Evolutionary conservation across 78 protist species (phyloP).

Genomic region (Dictyostelium firmibasis): DNA sequence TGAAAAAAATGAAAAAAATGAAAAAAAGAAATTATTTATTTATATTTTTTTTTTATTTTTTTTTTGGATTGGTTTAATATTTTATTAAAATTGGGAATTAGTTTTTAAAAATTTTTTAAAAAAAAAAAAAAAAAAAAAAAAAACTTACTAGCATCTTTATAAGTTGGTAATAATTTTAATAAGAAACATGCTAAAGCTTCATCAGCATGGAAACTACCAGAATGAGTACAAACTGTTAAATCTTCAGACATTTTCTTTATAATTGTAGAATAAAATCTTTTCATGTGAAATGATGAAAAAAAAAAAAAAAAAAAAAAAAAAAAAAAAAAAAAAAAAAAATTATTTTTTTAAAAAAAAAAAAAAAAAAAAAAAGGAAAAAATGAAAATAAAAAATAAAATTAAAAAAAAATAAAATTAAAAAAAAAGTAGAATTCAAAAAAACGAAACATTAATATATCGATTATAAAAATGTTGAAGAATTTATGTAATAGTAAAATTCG

Average conservation of each 20-base stretch:
- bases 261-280: neutral
- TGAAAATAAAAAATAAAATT: neutral
- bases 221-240: conserved; percentile 78
- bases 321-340: neutral
- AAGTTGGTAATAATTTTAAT: conserved; percentile 71
- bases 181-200: conserved; percentile 92
- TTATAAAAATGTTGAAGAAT: neutral
- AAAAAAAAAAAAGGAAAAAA: neutral
- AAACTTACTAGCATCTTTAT: conserved; percentile 45
- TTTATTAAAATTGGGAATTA: too few relatives aligned
- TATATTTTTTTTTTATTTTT: too few relatives aligned
- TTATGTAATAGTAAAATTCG: neutral
- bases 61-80: too few relatives aligned
- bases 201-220: conserved; percentile 93
- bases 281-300: neutral
- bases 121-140: too few relatives aligned
- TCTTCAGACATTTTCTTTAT: neutral
- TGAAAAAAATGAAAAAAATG: neutral
- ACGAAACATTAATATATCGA: neutral
- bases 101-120: too few relatives aligned
- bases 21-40: too few relatives aligned
- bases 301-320: neutral
- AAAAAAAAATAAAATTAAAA: neutral
- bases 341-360: neutral
- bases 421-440: neutral